Percentiles rank a stretch among this genome's conserved stretches.
phyloP scores from a whole-genome alignment of 2,329 filamentous ascomycete species.

The Fusarium brevicatenulatum region DNA sequence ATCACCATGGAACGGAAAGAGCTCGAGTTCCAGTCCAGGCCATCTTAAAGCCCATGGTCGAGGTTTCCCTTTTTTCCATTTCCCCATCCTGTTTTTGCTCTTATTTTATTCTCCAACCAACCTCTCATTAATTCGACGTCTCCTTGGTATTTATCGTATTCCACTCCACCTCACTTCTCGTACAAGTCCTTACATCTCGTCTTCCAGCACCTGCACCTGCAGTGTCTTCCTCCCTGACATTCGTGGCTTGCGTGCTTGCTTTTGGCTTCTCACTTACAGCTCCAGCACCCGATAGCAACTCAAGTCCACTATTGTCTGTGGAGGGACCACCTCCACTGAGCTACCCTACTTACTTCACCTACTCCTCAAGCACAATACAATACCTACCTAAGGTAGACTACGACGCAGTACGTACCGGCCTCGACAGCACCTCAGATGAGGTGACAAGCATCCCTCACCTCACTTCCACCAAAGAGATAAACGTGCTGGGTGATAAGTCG shows the following conservation, averaged over 20 bases:
- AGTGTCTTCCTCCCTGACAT: slow-evolving; percentile 11
- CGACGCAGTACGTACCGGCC: slow-evolving; percentile 16
- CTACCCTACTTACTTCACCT: neutral
- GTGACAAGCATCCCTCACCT: slow-evolving; percentile 22
- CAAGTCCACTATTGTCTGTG: slow-evolving; percentile 11
- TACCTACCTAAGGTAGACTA: neutral
- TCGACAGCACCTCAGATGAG: neutral
- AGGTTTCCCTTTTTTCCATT: slow-evolving; percentile 6
- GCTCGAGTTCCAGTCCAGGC: slow-evolving; percentile 8
- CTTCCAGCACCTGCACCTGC: neutral
- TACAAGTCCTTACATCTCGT: neutral
- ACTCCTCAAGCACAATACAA: neutral
- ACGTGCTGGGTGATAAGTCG: slow-evolving; percentile 29
- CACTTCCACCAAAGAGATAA: slow-evolving; percentile 28
- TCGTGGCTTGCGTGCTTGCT: slow-evolving; percentile 13
- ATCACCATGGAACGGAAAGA: slow-evolving; percentile 17
- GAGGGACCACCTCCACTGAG: slow-evolving; percentile 7
- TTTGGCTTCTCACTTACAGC: slow-evolving; percentile 3
- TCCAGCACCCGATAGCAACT: slow-evolving; percentile 10
- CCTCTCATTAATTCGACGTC: neutral
- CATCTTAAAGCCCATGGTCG: slow-evolving; percentile 9
- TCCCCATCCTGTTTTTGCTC: slow-evolving; percentile 3
- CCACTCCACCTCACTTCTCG: neutral
- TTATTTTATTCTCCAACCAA: slow-evolving; percentile 1
- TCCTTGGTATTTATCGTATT: neutral